These are phyloP conservation scores for Passiflora organensis DNA, from an alignment of 345 rosid species.

Conservation along the genomic window DNA sequence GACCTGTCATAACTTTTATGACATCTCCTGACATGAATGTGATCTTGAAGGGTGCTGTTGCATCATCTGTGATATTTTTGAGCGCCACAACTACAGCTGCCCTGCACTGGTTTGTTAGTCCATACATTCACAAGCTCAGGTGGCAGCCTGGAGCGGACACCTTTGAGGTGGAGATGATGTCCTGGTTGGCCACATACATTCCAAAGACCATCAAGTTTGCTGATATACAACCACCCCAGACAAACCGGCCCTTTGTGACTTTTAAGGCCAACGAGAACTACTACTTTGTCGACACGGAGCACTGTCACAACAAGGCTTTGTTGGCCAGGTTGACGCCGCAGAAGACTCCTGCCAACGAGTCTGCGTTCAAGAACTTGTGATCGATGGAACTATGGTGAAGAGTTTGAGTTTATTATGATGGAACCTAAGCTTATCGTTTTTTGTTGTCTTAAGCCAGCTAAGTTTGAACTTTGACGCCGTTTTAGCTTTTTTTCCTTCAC, in stretches of 20 bases:
- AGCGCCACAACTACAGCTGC: conserved; percentile 78
- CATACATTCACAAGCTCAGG: conserved; percentile 80
- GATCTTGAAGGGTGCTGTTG: conserved; percentile 87
- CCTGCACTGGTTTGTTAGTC: conserved; percentile 93
- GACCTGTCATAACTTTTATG: conserved; percentile 93
- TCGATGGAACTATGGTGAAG: background rate
- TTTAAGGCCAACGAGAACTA: conserved; percentile 70
- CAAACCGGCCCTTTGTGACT: conserved; percentile 82
- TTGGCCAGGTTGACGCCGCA: conserved; percentile 71
- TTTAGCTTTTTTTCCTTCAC: too few relatives aligned
- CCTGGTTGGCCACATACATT: conserved; percentile 67
- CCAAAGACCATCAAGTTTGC: conserved; percentile 71
- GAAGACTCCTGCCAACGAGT: conserved; percentile 48
- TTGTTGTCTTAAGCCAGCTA: too few relatives aligned
- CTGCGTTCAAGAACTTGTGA: conserved; percentile 85
- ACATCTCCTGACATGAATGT: conserved; percentile 73
- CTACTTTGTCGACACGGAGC: conserved; percentile 73
- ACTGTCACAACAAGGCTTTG: conserved; percentile 85
- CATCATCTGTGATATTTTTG: conserved; percentile 72
- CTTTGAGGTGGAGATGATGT: conserved; percentile 89
- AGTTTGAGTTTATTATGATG: too few relatives aligned
- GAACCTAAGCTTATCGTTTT: too few relatives aligned
- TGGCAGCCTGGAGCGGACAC: conserved; percentile 93
- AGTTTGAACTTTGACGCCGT: too few relatives aligned
- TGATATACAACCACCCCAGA: conserved; percentile 64